Percentiles rank a stretch among this genome's conserved stretches.
Conservation (phyloP, 225 moss, liverwort and hornwort species). For the Straminergon stramineum region DNA sequence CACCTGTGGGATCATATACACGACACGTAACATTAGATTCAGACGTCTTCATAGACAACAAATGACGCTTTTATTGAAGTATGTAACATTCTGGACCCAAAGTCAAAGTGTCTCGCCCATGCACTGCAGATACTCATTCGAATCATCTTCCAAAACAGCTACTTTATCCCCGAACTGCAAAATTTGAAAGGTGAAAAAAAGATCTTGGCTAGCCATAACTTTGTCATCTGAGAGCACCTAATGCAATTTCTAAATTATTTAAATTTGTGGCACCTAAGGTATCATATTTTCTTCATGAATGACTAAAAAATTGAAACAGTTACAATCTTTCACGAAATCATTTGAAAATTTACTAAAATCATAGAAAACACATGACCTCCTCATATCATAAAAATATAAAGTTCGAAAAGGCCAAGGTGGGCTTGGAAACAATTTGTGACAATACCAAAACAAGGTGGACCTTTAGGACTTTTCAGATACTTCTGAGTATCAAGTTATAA, state of each 20-base stretch:
- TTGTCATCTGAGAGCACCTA: not conserved
- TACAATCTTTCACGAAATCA: not conserved
- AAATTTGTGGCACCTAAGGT: not conserved
- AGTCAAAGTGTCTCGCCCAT: not conserved
- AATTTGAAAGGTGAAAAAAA: not conserved
- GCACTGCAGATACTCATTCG: not conserved
- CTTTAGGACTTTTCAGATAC: not conserved
- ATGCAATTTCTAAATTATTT: not conserved
- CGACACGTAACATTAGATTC: not conserved
- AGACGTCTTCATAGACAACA: not conserved
- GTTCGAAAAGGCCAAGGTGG: not conserved
- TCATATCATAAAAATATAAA: not conserved
- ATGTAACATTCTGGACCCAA: too few relatives aligned
- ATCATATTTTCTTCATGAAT: not conserved
- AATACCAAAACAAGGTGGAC: not conserved
- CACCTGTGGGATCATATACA: slow-evolving; percentile 16
- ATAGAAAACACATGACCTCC: not conserved
- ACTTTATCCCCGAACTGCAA: not conserved
- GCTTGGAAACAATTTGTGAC: not conserved
- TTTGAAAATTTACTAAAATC: not conserved
- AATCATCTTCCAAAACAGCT: not conserved
- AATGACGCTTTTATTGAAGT: not conserved
- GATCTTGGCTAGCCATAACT: not conserved
- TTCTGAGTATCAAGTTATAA: not conserved
- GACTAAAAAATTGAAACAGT: not conserved